Conservation (phyloP, 768 basidiomycete genomes). For the Hygrophorus pudorinus region DNA sequence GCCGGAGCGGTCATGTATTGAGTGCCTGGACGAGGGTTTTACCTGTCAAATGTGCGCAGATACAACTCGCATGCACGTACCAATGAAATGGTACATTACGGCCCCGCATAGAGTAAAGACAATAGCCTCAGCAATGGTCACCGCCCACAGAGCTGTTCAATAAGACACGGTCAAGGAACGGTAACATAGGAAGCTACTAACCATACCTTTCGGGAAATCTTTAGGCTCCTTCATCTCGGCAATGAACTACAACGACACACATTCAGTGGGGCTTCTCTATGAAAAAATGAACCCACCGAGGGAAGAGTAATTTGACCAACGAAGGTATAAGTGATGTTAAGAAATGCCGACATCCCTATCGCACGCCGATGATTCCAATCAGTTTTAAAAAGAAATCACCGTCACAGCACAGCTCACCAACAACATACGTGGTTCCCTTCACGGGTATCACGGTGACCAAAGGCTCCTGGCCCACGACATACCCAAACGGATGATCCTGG, state of each 20-base stretch:
- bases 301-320: constrained; percentile 36
- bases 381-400: background rate
- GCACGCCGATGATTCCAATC: background rate
- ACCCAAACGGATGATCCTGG: constrained; percentile 32
- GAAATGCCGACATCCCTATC: constrained; percentile 8
- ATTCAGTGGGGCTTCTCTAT: background rate
- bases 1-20: constrained; percentile 37
- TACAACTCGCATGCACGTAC: constrained; percentile 1
- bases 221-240: constrained; percentile 38
- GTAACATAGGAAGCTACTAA: too few species aligned
- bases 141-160: constrained; percentile 29
- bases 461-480: constrained; percentile 23
- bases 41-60: background rate
- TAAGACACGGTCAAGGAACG: background rate
- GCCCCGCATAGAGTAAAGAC: constrained; percentile 34
- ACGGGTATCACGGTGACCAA: constrained; percentile 27
- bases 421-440: constrained; percentile 28
- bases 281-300: constrained; percentile 16
- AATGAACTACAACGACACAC: constrained; percentile 22
- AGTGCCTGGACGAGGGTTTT: constrained; percentile 16
- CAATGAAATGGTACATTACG: constrained; percentile 29
- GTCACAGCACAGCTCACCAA: constrained; percentile 16
- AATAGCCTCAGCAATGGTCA: constrained; percentile 32
- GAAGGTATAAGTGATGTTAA: constrained; percentile 37
- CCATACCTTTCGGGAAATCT: constrained; percentile 33